Percentiles rank a stretch among this genome's conserved stretches.
These are phyloP conservation scores for Dioscorea alata DNA, from an alignment of 106 monocot species.

Conservation along the genomic window DNA sequence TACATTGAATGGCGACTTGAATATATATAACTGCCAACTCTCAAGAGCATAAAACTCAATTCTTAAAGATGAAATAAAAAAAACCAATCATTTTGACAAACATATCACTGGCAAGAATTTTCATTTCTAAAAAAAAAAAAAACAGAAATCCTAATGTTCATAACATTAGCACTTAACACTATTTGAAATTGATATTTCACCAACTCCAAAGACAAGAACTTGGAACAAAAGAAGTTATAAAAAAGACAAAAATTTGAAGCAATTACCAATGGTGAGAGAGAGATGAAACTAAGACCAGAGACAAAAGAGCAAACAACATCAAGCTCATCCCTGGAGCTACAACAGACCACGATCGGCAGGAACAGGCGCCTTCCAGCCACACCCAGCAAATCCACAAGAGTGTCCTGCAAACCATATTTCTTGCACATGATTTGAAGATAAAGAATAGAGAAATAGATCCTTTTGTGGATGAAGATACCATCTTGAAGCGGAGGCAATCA, in stretches of 20 bases:
- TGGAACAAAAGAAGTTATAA: not conserved
- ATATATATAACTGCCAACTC: no score
- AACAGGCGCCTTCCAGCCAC: slow-evolving; percentile 55
- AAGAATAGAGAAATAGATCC: not conserved
- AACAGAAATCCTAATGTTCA: no score
- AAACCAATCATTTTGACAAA: no score
- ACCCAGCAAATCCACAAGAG: slow-evolving; percentile 82
- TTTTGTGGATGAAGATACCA: slow-evolving; percentile 26
- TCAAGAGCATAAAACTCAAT: no score
- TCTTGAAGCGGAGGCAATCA: slow-evolving; percentile 83
- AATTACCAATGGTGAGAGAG: slow-evolving; percentile 70
- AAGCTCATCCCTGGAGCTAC: slow-evolving; percentile 90
- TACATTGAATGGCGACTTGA: no score
- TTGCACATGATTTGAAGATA: not conserved
- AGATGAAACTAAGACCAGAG: slow-evolving; percentile 68
- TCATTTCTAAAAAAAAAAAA: no score
- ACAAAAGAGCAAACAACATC: slow-evolving; percentile 74
- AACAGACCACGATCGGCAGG: slow-evolving; percentile 80
- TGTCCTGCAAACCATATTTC: slow-evolving; percentile 46
- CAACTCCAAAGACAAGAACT: no score
- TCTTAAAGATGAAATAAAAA: no score
- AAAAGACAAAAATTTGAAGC: not conserved
- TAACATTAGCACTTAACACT: no score
- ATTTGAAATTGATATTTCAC: no score
- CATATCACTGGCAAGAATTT: no score